Base-by-base conservation (phyloP, 73 alveolate species). In the Diophrys sp. region DNA sequence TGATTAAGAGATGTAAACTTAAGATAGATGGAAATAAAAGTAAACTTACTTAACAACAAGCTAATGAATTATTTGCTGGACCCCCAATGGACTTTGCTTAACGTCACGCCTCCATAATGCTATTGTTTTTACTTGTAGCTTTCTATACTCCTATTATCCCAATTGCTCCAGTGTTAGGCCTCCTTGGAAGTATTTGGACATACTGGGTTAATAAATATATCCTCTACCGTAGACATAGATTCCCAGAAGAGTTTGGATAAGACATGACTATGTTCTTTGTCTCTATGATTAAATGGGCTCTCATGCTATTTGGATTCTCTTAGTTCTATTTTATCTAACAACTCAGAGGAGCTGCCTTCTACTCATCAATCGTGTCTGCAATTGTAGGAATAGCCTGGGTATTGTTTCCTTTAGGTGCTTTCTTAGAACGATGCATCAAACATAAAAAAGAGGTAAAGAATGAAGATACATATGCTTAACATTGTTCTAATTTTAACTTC, bases 1-100 rank as follows among this genome's bases (percentile, higher is more conserved):
- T 80, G 1, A n/a, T 54, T 71, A 79, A 73, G 33, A 79, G 89
- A 80, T 71, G 80, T 1, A 18, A 23, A 2, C 84, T 56, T 18
- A 33, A 30, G 68, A 24, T 31, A 2, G 33, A 30, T n/a, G 79
- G 79, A 2, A n/a, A 30, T 0, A 29, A 71, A 2, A 32, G 70
- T 18, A 71, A 28, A 30, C 30, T 54, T 54, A 74, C 81, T 26
- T 72, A 74, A 27, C 28, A 66, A 26, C 54, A 44, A n/a, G 81
- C 81, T 23, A 74, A 74, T 74, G 31, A 74, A 27, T 27, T 34
- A 1, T 18, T 1, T 53, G 81, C 33, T 53, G 72, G 72, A 1
- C 73, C 73, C 11, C 44, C 33, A 1, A 14, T 33, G 0, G 73
- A 74, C 26, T 24, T 74, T 8, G 33, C 81, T 33, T 24, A 14